A percentile compares a stretch with the other conserved stretches of the same genome.
Conservation (phyloP, 768 basidiomycete genomes). For the Gelatoporia subvermispora region DNA sequence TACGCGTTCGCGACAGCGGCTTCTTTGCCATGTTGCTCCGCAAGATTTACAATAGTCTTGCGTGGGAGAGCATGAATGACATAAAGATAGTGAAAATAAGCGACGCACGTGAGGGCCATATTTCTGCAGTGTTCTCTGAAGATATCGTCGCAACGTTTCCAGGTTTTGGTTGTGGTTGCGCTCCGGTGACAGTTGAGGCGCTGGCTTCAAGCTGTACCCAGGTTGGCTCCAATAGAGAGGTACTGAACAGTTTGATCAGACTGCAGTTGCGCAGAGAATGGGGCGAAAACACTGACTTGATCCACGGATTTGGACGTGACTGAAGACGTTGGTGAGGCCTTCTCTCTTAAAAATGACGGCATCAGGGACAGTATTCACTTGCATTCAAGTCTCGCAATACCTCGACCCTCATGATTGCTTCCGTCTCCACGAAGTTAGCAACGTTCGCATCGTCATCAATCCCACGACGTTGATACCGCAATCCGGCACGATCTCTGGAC, state of each 20-base stretch:
- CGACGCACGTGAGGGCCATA: conserved; percentile 79
- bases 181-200: conserved; percentile 71
- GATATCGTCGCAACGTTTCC: conserved; percentile 69
- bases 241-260: conserved; percentile 40
- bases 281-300: conserved; percentile 55
- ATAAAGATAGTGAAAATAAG: not conserved
- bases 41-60: conserved; percentile 82
- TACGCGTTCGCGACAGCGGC: conserved; percentile 75
- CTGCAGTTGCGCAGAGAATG: not conserved
- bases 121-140: conserved; percentile 52
- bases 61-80: not conserved
- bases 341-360: conserved; percentile 51
- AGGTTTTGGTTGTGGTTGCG: conserved; percentile 68
- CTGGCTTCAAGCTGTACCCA: conserved; percentile 83
- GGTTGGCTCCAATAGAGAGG: conserved; percentile 92
- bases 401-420: conserved; percentile 80
- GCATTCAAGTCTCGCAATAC: conserved; percentile 37
- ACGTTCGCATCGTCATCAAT: conserved; percentile 91
- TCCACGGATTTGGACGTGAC: conserved; percentile 87
- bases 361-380: not conserved
- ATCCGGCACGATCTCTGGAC: conserved; percentile 83
- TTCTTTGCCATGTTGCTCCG: conserved; percentile 90
- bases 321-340: conserved; percentile 70
- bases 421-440: conserved; percentile 95
- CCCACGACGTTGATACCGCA: conserved; percentile 92